Evolutionary conservation across 2,329 filamentous ascomycete species (phyloP).

Genomic region (Microcyclospora pomicola): DNA sequence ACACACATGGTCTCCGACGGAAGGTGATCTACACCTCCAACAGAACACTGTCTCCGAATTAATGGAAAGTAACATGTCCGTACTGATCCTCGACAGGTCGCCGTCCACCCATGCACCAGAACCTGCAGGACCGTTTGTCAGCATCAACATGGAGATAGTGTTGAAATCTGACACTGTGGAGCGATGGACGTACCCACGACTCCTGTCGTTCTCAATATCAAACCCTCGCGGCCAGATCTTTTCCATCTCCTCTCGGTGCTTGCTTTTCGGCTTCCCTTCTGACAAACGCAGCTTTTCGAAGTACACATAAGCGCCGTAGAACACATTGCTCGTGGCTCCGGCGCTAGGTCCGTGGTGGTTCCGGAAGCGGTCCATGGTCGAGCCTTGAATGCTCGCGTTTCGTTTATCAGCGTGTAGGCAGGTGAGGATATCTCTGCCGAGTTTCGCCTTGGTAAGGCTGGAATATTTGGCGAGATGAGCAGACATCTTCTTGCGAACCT

Average conservation of each 20-base stretch:
- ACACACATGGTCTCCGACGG: too few species aligned
- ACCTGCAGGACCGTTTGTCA: too few species aligned
- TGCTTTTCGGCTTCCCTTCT: constrained; percentile 38
- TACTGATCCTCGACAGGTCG: too few species aligned
- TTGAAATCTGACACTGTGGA: too few species aligned
- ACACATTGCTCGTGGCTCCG: constrained; percentile 36
- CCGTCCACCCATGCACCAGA: too few species aligned
- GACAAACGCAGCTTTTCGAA: constrained; percentile 45
- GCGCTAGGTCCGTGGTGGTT: constrained; percentile 33
- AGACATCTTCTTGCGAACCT: constrained; percentile 42
- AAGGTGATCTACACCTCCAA: too few species aligned
- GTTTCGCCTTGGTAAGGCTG: not conserved
- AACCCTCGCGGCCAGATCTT: constrained; percentile 14
- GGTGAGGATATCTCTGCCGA: not conserved
- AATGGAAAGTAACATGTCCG: too few species aligned
- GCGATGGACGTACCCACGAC: too few species aligned
- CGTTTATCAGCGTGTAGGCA: not conserved
- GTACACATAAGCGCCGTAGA: constrained; percentile 43
- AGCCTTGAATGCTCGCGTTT: not conserved
- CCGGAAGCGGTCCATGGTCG: constrained; percentile 34
- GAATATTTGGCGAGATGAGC: too few species aligned
- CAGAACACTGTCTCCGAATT: too few species aligned
- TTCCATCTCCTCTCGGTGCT: constrained; percentile 40
- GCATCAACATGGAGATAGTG: too few species aligned
- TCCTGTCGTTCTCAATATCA: not conserved